Conservation (phyloP, 2,329 filamentous ascomycete species). For the Claviceps cyperi region DNA sequence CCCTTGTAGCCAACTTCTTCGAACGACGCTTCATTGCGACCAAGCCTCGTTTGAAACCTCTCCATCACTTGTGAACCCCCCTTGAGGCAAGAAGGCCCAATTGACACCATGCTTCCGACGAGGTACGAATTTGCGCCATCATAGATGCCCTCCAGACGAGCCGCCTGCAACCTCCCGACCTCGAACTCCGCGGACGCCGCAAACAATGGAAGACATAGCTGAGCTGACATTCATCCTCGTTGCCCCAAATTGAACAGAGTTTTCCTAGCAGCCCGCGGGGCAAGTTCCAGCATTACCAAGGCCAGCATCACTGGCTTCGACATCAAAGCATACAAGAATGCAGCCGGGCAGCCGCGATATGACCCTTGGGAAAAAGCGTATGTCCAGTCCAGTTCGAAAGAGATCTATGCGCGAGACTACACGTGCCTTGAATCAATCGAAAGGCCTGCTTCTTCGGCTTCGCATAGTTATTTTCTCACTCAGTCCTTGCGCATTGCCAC, state of each 20-base stretch:
- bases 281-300: slow-evolving; percentile 63
- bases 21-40: slow-evolving; percentile 1
- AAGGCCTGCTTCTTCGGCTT: too few relatives aligned
- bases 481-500: neutral
- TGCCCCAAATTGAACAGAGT: slow-evolving; percentile 15
- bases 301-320: slow-evolving; percentile 88
- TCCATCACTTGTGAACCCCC: neutral
- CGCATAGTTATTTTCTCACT: too few relatives aligned
- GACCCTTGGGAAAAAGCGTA: slow-evolving; percentile 54
- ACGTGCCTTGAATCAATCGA: too few relatives aligned
- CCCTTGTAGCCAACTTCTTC: too few relatives aligned
- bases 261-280: slow-evolving; percentile 37
- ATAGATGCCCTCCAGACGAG: slow-evolving; percentile 1
- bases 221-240: neutral
- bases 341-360: slow-evolving; percentile 48
- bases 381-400: slow-evolving; percentile 18
- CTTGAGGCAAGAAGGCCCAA: neutral
- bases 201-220: neutral
- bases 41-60: neutral
- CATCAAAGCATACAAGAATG: slow-evolving; percentile 61
- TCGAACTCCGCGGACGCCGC: neutral
- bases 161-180: neutral
- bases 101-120: slow-evolving; percentile 24
- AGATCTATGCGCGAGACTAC: neutral
- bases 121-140: slow-evolving; percentile 16